phyloP scores from a whole-genome alignment of 1,284 basidiomycete species.

The Coniophora puteana region DNA sequence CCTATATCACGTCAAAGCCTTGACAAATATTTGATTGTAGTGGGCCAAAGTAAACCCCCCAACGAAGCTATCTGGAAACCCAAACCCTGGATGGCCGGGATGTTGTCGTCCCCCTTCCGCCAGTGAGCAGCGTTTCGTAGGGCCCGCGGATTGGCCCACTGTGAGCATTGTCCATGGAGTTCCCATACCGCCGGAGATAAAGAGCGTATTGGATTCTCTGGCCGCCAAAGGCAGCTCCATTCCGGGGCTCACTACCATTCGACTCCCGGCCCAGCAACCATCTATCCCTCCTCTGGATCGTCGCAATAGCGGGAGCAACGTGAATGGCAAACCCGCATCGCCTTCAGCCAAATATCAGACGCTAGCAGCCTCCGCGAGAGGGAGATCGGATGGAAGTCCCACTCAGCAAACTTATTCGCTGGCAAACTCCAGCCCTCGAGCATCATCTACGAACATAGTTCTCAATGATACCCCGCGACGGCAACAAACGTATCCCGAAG shows the following conservation, averaged over 20 bases:
- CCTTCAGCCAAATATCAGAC: slow-evolving; percentile 30
- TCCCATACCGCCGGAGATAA: slow-evolving; percentile 66
- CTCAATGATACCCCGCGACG: slow-evolving; percentile 40
- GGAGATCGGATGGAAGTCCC: slow-evolving; percentile 29
- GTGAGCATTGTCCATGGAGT: slow-evolving; percentile 69
- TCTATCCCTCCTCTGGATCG: slow-evolving; percentile 41
- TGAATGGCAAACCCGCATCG: slow-evolving; percentile 31
- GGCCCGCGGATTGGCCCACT: slow-evolving; percentile 74
- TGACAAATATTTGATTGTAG: slow-evolving; percentile 35
- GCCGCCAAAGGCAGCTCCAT: slow-evolving; percentile 26
- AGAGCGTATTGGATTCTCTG: slow-evolving; percentile 56
- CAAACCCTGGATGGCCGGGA: slow-evolving; percentile 78
- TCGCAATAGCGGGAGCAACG: slow-evolving; percentile 42
- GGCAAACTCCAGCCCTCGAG: slow-evolving; percentile 25
- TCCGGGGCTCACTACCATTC: slow-evolving; percentile 23
- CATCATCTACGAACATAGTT: slow-evolving; percentile 31
- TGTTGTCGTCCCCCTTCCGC: slow-evolving; percentile 70
- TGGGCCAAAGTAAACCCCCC: slow-evolving; percentile 62
- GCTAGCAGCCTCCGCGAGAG: slow-evolving; percentile 26
- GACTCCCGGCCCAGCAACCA: slow-evolving; percentile 22
- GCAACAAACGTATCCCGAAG: slow-evolving; percentile 42
- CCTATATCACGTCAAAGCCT: slow-evolving; percentile 23
- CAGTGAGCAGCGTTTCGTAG: slow-evolving; percentile 56
- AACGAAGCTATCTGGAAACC: slow-evolving; percentile 47
- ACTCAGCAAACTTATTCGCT: slow-evolving; percentile 21